phyloP scores from a whole-genome alignment of 257 asterid species.

The Misopates orontium region DNA sequence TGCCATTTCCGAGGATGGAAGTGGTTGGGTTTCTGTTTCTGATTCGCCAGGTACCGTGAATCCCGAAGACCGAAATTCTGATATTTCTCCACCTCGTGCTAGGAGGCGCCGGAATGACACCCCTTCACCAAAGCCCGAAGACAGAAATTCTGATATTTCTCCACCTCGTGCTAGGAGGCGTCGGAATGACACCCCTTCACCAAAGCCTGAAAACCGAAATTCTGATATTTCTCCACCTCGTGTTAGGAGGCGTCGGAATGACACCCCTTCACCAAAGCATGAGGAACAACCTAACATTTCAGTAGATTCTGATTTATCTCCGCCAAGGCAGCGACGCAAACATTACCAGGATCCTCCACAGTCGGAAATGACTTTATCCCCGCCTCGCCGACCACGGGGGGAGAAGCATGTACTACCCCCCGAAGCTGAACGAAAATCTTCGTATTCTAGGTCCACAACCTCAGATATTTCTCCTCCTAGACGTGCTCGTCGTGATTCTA shows the following conservation, averaged over 20 bases:
- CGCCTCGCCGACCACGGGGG: conserved; percentile 47
- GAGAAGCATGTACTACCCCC: conserved; percentile 35
- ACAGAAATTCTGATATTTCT: conserved; percentile 39
- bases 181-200: conserved; percentile 56
- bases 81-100: conserved; percentile 63
- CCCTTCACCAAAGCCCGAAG: conserved; percentile 48
- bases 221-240: conserved; percentile 55
- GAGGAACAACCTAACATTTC: conserved; percentile 20
- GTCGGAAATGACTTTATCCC: conserved; percentile 49
- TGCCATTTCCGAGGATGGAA: conserved; percentile 84
- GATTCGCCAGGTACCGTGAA: conserved; percentile 23
- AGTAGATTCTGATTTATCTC: conserved; percentile 42
- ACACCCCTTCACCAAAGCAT: conserved; percentile 54
- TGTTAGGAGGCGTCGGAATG: conserved; percentile 43
- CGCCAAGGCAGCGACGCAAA: conserved; percentile 43
- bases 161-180: conserved; percentile 58
- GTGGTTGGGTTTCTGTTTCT: conserved; percentile 84
- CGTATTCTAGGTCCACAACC: conserved; percentile 30
- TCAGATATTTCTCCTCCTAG: conserved; percentile 68
- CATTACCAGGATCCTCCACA: conserved; percentile 26
- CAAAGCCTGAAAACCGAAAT: conserved; percentile 34
- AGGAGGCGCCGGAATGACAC: conserved; percentile 46
- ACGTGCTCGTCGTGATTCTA: conserved; percentile 37
- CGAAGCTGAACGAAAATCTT: conserved; percentile 27
- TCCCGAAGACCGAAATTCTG: conserved; percentile 30